Base-by-base conservation (phyloP, 306 rosid species). In the Delonix regia region DNA sequence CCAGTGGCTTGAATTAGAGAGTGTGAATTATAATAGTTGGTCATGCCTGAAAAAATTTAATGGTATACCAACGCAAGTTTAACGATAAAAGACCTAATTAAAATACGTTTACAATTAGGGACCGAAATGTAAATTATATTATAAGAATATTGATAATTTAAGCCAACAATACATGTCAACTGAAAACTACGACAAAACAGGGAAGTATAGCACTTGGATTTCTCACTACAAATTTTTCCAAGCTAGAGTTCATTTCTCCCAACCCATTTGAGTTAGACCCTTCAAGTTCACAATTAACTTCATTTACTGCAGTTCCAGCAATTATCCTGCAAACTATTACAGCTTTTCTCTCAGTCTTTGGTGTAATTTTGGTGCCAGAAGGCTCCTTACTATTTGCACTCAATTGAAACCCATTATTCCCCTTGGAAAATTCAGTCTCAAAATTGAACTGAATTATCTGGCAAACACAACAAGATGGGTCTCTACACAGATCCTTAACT, bases 191-290 rank as follows among this genome's bases (percentile, higher is more conserved):
- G 16, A 92, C 92, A 85, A 92, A 92, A 83, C 96, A 92, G 51
- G 93, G 91, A 86, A 92, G 97, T 60, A 92, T 73, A 81, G 93
- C 89, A 78, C 77, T 73, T 15, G 92, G 92, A 87, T 89, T 78
- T 65, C 57, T 76, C 49, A 70, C 81, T 19, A 71, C 72, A 77
- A 86, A 83, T 44, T 74, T 81, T 70, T 84, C 87, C 18, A 86
- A 80, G 62, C 81, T 80, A 76, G 75, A 67, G 61, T 71, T 81
- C 81, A 64, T 81, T 28, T 80, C 81, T 44, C 62, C 83, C 52
- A 68, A 55, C 28, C 81, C 77, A 47, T 9, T 76, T 55, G 72
- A 52, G 51, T 80, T 62, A 75, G 41, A 71, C 48, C 73, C 78
- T 66, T 78, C 82, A 74, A 51, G 42, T 63, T 80, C 82, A 66